Evolutionary conservation across 1,284 basidiomycete genomes (phyloP), one percentile per base, ranked within the genome.

Genomic region (Apiotrichum porosum): DNA sequence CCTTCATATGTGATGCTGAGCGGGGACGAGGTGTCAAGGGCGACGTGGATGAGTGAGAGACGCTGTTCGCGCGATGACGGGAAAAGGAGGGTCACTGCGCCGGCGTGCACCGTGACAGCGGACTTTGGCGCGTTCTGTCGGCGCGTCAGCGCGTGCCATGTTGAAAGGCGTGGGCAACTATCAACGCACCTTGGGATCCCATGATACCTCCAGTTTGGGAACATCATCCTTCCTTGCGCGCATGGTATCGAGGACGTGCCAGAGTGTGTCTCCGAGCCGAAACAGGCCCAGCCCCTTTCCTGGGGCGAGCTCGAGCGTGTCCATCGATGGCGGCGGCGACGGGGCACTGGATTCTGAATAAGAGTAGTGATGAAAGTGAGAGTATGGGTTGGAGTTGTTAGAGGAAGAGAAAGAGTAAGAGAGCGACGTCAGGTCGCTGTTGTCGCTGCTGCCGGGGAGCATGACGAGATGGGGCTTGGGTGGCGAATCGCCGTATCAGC

Each of bases 201-300:
- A 91, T 66, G 88, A 87, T 59, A 92, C 75, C 54, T 90, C 86
- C 37, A 90, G 80, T 60, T 86, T 84, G 33, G 87, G 88, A 55
- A 86, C 90, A 41, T 78, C 49, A 3, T 58, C 61, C 56, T 71
- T 71, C n/a, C 66, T 51, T 5, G 63, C 60, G n/a, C 75, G 62
- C 6, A 93, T 75, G 33, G 80, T 72, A 58, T 88, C 85, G 41
- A 92, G 76, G 13, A 89, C 77, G 24, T 80, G 81, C 88, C 88
- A 92, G 6, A 92, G 75, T 1, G 86, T 87, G 39, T 83, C 77
- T 32, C 89, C 88, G 39, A 90, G 76, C 60, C 84, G 81, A 67
- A 90, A 90, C 42, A 82, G 79, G 4, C 87, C 86, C 36, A 90
- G 77, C 12, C 85, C 84, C 18, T 74, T 73, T n/a, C 87, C 88